Conservation (phyloP, 768 basidiomycete genomes). For the Lactifluus rugatus region DNA sequence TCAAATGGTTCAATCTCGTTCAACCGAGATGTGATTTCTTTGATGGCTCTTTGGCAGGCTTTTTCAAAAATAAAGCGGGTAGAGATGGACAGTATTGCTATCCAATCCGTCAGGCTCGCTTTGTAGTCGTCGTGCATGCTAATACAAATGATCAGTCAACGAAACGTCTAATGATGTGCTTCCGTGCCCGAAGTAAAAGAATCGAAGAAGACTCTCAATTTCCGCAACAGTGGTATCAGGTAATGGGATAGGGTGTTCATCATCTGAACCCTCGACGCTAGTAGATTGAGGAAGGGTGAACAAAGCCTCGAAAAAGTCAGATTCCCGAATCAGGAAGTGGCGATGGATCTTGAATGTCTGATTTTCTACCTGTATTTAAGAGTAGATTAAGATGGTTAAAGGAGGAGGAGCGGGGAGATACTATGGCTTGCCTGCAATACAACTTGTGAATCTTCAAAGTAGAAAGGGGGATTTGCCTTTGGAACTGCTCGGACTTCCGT, state of each 20-base stretch:
- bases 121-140: constrained; percentile 15
- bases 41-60: constrained; percentile 15
- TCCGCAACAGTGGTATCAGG: constrained; percentile 10
- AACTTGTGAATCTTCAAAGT: constrained; percentile 6
- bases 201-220: constrained; percentile 18
- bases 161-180: not conserved
- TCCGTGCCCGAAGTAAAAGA: constrained; percentile 20
- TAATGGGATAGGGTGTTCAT: constrained; percentile 18
- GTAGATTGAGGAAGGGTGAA: constrained; percentile 16
- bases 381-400: not conserved
- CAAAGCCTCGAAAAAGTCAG: constrained; percentile 15
- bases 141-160: not conserved
- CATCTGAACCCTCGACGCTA: constrained; percentile 17
- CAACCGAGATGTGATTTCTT: constrained; percentile 9
- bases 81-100: constrained; percentile 16
- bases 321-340: constrained; percentile 17
- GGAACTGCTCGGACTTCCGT: no score
- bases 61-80: constrained; percentile 13
- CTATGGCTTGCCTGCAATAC: not conserved
- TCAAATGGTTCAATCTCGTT: constrained; percentile 14
- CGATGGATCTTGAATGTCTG: constrained; percentile 21
- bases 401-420: not conserved
- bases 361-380: constrained; percentile 12
- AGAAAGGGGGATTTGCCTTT: not conserved
- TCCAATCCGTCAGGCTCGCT: constrained; percentile 13